phyloP scores from a whole-genome alignment of 176 grass and related monocot genomes.

The Oryza punctata region DNA sequence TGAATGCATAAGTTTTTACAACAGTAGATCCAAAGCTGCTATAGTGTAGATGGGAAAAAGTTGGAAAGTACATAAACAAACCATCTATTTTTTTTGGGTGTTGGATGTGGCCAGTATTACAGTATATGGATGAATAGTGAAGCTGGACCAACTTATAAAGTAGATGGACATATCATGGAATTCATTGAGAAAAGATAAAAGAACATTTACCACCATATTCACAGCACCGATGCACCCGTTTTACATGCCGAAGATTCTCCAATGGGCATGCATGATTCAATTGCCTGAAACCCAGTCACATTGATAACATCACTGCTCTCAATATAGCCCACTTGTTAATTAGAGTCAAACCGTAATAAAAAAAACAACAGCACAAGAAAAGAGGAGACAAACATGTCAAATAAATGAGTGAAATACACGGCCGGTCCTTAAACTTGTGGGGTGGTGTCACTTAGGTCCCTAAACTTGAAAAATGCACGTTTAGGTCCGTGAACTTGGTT shows the following conservation, averaged over 20 bases:
- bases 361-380: background rate
- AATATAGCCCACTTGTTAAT: background rate
- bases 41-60: no score
- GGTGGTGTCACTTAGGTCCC: no score
- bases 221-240: constrained; percentile 35
- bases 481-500: no score
- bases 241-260: constrained; percentile 55
- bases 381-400: background rate
- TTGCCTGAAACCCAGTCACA: constrained; percentile 34
- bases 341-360: background rate
- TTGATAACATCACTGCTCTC: background rate
- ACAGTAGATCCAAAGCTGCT: background rate
- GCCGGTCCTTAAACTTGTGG: no score
- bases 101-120: background rate
- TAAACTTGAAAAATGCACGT: no score
- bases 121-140: background rate
- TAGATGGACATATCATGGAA: background rate
- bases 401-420: background rate
- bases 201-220: constrained; percentile 32
- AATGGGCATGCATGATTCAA: constrained; percentile 52
- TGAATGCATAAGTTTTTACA: background rate
- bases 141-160: background rate
- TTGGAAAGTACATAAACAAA: no score
- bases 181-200: background rate
- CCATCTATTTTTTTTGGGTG: background rate